Conservation (phyloP, 1,284 basidiomycete genomes). For the Cutaneotrichosporon daszewskae region DNA sequence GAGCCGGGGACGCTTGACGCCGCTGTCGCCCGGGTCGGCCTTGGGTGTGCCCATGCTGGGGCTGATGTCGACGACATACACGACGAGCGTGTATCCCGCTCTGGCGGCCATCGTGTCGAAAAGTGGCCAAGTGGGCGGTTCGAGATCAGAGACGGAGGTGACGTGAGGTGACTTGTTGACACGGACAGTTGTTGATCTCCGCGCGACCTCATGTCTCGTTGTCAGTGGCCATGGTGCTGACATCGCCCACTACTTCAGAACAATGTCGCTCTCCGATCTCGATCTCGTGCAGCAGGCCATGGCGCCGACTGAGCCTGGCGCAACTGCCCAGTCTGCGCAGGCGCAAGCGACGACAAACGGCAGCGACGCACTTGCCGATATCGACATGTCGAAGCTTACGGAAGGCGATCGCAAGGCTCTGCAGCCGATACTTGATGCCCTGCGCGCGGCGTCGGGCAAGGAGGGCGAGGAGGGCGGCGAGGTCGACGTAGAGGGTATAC, state of each 20-base stretch:
- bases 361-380: slow-evolving; percentile 7
- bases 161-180: slow-evolving; percentile 1
- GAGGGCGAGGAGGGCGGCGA: slow-evolving; percentile 23
- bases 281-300: slow-evolving; percentile 44
- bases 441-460: slow-evolving; percentile 11
- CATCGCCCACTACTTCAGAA: neutral
- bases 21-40: slow-evolving; percentile 55
- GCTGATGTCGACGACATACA: slow-evolving; percentile 78
- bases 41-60: slow-evolving; percentile 70
- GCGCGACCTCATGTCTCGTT: neutral
- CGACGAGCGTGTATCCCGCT: slow-evolving; percentile 40
- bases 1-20: slow-evolving; percentile 65
- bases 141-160: neutral
- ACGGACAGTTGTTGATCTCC: slow-evolving; percentile 2
- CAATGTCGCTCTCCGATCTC: slow-evolving; percentile 40
- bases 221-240: neutral
- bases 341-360: slow-evolving; percentile 1
- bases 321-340: too few species aligned
- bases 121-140: neutral
- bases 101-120: slow-evolving; percentile 25
- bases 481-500: slow-evolving; percentile 31
- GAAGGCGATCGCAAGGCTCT: slow-evolving; percentile 21
- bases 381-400: slow-evolving; percentile 25
- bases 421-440: slow-evolving; percentile 25
- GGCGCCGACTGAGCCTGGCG: slow-evolving; percentile 21